These are phyloP conservation scores for Paspalum vaginatum DNA, from an alignment of 176 grass and related monocot genomes.

Conservation along the genomic window DNA sequence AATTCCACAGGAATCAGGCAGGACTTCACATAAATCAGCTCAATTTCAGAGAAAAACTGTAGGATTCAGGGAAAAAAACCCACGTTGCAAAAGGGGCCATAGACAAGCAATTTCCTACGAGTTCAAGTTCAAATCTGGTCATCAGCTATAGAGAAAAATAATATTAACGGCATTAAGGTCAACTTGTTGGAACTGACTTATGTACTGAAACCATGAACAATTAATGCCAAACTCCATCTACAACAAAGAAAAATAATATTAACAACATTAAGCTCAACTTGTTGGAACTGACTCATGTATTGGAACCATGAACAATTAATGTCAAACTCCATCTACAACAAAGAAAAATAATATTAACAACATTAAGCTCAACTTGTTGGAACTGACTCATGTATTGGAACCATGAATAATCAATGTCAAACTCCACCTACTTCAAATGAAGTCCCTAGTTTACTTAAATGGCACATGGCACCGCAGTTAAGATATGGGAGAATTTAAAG, in stretches of 20 bases:
- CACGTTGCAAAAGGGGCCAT: neutral
- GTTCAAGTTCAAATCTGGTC: neutral
- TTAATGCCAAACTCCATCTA: slow-evolving; percentile 17
- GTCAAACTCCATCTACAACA: neutral
- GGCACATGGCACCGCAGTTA: slow-evolving; percentile 6
- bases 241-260: no score
- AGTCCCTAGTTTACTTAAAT: slow-evolving; percentile 7
- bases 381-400: slow-evolving; percentile 6
- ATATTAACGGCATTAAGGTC: neutral
- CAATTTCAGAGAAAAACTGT: no score
- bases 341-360: no score
- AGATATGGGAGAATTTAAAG: slow-evolving; percentile 1
- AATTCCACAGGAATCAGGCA: no score
- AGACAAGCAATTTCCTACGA: neutral
- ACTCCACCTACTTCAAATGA: neutral
- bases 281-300: neutral
- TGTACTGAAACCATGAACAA: slow-evolving; percentile 10
- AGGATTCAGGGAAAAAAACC: no score
- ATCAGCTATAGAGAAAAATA: neutral
- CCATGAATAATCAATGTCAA: slow-evolving; percentile 16
- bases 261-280: neutral
- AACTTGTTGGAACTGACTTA: neutral
- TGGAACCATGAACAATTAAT: slow-evolving; percentile 16
- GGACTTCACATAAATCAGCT: no score
- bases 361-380: neutral